Conservation (phyloP, 257 asterid genomes). For the Solanum chiquidenum region DNA sequence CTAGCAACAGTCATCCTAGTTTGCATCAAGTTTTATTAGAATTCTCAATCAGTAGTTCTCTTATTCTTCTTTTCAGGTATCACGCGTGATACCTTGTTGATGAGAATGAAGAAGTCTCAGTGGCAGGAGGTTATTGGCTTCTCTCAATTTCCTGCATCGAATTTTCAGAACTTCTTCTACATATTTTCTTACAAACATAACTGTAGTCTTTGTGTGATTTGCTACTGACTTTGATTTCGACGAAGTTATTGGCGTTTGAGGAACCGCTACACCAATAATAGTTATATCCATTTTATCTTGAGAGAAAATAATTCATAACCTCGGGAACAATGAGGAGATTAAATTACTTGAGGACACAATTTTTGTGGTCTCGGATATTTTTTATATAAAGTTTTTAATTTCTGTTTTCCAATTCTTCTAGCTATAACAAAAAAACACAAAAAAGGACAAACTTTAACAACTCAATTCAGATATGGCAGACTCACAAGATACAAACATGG, state of each 20-base stretch:
- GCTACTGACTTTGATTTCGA: background rate
- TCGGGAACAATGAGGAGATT: background rate
- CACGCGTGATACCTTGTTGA: conserved; percentile 86
- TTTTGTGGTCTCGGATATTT: background rate
- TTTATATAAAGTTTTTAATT: too few species aligned
- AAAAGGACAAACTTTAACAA: background rate
- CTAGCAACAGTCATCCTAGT: background rate
- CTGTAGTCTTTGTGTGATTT: background rate
- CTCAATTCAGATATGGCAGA: background rate
- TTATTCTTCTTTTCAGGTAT: conserved; percentile 49
- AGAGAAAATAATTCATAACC: background rate
- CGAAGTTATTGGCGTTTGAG: background rate
- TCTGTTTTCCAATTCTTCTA: background rate
- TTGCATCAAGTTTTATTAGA: background rate
- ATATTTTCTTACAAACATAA: background rate
- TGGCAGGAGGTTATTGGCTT: conserved; percentile 95
- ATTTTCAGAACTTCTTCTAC: background rate
- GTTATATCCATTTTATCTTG: background rate
- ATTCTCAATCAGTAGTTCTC: background rate
- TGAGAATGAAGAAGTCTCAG: conserved; percentile 87
- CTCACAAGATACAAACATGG: background rate
- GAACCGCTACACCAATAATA: background rate
- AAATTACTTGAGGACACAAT: background rate
- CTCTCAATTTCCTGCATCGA: background rate
- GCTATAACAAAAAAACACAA: background rate